Base-by-base conservation (phyloP, 352 stramenopile genomes). In the Phytophthora sansomeana region DNA sequence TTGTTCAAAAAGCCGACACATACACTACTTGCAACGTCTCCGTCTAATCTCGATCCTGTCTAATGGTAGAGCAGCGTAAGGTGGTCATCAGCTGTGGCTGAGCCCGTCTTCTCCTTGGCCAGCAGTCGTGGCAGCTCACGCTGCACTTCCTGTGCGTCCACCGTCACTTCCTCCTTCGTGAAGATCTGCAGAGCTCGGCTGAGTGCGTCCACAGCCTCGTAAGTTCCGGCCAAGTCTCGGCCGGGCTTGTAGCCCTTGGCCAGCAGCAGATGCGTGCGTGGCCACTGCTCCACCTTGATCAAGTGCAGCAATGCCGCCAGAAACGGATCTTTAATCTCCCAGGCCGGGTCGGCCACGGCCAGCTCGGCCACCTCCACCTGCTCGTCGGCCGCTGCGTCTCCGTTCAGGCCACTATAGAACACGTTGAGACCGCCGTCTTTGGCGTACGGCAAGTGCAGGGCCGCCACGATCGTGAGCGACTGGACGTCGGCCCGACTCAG, bases 231-330 rank as follows among this genome's bases (percentile, higher is more conserved):
- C 56, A 80, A 55, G 28, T 89, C 66, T 39, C 77, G 80, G 24
- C 83, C 80, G 4, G 83, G 83, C 13, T 80, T 78, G 74, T 92
- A 89, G 36, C 81, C 83, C 48, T 92, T 92, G 29, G 72, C 69
- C 14, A 90, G 59, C 52, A 92, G 48, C 47, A 90, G 48, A 38
- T 88, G 75, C n/a, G 74, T 81, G 43, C 52, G 41, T 36, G 77
- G 75, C 48, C 73, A 69, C 36, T 83, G 73, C 56, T 90, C 81
- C 29, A 87, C 68, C 48, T 79, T 75, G 33, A 87, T 62, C 21
- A 87, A 66, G 33, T 89, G 81, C 58, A 92, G 61, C 17, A 92
- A 53, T 0, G 62, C 66, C 5, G 64, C 63, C n/a, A 92, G 55
- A 50, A 82, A 90, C 44, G 57, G 51, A 41, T 90, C 72, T 43